Conservation (phyloP, 108 stramenopile species). For the Bacterosira constricta region DNA sequence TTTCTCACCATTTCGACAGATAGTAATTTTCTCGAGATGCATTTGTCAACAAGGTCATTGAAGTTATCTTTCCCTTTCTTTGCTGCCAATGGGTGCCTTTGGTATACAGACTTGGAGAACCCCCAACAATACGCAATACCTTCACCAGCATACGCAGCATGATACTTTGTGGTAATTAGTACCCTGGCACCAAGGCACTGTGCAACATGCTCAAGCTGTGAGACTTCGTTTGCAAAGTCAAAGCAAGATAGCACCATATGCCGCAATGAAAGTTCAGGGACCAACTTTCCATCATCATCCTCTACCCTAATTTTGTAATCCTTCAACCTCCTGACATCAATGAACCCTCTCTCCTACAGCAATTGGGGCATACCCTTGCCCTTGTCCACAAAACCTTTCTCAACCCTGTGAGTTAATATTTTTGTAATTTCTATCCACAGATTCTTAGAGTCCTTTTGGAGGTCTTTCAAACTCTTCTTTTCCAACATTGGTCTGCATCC, state of each 20-base stretch:
- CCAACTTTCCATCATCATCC: neutral
- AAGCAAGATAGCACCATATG: neutral
- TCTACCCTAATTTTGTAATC: neutral
- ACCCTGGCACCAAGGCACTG: neutral
- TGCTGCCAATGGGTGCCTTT: neutral
- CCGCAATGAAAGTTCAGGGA: neutral
- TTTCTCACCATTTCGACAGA: neutral
- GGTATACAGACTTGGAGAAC: neutral
- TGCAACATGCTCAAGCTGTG: neutral
- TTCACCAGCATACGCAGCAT: conserved; percentile 13
- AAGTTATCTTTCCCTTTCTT: conserved; percentile 1
- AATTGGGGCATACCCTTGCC: too few species aligned
- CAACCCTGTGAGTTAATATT: too few species aligned
- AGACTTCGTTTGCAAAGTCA: conserved; percentile 1
- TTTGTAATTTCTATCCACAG: too few species aligned
- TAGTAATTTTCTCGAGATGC: neutral
- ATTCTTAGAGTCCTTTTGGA: too few species aligned
- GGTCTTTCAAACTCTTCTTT: too few species aligned
- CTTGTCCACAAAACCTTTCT: too few species aligned
- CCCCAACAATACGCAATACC: conserved; percentile 6
- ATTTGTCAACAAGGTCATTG: neutral
- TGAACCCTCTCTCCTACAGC: too few species aligned
- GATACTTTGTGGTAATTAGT: neutral
- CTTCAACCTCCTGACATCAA: too few species aligned
- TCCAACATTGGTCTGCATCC: too few species aligned